phyloP scores from a whole-genome alignment of 2,329 filamentous ascomycete genomes.

The Fusarium sp. region DNA sequence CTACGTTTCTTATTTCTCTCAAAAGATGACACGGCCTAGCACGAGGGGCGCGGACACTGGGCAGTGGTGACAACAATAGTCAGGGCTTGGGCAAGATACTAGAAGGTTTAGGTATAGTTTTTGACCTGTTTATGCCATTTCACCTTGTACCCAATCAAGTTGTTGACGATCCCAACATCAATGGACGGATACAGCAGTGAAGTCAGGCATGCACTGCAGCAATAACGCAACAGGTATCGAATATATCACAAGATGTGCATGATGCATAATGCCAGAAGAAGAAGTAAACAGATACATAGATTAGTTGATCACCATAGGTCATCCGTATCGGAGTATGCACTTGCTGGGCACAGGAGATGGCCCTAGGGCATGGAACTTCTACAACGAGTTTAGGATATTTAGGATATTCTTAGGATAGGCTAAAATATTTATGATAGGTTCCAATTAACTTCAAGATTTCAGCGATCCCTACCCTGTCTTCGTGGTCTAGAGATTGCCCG shows the following conservation, averaged over 20 bases:
- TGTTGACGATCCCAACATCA: background rate
- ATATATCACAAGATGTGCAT: background rate
- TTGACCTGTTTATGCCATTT: background rate
- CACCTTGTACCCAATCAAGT: background rate
- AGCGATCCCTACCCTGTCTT: background rate
- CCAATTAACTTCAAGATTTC: background rate
- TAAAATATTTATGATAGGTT: background rate
- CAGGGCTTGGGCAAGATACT: background rate
- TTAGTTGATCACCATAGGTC: background rate
- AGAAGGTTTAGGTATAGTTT: background rate
- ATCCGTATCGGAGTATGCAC: background rate
- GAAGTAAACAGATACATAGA: background rate
- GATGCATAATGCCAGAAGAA: background rate
- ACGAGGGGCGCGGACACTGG: background rate
- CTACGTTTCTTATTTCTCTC: conserved; percentile 14
- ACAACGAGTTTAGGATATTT: background rate
- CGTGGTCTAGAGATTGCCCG: background rate
- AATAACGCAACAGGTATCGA: background rate
- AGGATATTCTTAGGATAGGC: background rate
- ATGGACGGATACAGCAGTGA: background rate
- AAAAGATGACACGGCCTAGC: conserved; percentile 30
- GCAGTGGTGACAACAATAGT: background rate
- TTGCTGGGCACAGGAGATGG: background rate
- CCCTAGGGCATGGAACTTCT: background rate
- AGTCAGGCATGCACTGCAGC: background rate